A percentile compares a stretch with the other conserved stretches of the same genome.
Conservation (phyloP, 2,329 filamentous ascomycete species). For the Penicillium sumatraense region DNA sequence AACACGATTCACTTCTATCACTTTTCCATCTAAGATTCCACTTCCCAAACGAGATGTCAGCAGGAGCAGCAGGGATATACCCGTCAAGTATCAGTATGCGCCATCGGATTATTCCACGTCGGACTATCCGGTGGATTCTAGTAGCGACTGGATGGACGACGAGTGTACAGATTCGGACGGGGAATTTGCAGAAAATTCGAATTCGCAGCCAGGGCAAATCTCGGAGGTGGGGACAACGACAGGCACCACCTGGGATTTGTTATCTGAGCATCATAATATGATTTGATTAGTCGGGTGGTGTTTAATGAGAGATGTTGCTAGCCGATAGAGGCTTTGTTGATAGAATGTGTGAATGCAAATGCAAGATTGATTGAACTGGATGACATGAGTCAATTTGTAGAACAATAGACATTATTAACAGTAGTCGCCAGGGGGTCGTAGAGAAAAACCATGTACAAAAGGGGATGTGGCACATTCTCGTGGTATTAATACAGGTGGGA, state of each 20-base stretch:
- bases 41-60: neutral
- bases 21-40: no score
- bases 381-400: neutral
- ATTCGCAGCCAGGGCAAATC: no score
- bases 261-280: constrained; percentile 14
- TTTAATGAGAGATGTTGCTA: constrained; percentile 1
- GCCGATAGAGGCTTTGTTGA: neutral
- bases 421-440: constrained; percentile 20
- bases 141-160: constrained; percentile 17
- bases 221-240: neutral
- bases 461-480: constrained; percentile 28
- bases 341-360: neutral
- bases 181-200: neutral
- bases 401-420: constrained; percentile 31
- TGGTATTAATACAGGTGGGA: constrained; percentile 40
- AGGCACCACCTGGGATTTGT: constrained; percentile 21
- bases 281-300: constrained; percentile 1
- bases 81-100: neutral
- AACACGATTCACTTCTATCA: neutral
- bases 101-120: constrained; percentile 3
- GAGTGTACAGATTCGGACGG: constrained; percentile 4
- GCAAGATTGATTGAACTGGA: constrained; percentile 1
- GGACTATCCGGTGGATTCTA: neutral
- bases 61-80: neutral
- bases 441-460: constrained; percentile 30